These are phyloP conservation scores for Fusarium sororula DNA, from an alignment of 2,329 filamentous ascomycete genomes.

Conservation along the genomic window DNA sequence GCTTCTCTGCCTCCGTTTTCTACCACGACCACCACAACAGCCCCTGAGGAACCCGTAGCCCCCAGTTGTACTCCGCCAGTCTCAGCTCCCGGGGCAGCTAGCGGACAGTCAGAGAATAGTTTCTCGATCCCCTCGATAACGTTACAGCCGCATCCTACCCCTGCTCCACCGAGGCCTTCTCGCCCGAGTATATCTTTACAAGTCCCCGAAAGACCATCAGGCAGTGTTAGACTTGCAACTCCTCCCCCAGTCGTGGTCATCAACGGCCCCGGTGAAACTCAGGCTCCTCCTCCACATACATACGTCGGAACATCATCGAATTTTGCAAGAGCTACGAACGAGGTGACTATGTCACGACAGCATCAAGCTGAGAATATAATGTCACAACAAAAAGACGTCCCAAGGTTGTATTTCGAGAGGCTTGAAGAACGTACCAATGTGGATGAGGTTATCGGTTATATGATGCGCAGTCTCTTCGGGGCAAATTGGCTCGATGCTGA, in stretches of 20 bases:
- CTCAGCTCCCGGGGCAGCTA: background rate
- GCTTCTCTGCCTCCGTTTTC: conserved; percentile 48
- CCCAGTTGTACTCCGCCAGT: conserved; percentile 9
- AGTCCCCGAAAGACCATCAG: conserved; percentile 62
- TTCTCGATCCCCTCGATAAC: conserved; percentile 15
- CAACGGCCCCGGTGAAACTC: conserved; percentile 23
- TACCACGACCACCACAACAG: conserved; percentile 6
- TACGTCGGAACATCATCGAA: conserved; percentile 7
- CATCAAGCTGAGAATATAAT: conserved; percentile 4
- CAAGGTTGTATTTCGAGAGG: conserved; percentile 48
- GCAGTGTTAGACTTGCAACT: conserved; percentile 70
- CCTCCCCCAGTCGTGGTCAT: conserved; percentile 53
- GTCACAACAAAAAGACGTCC: conserved; percentile 30
- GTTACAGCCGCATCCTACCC: conserved; percentile 17
- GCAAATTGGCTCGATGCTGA: conserved; percentile 62
- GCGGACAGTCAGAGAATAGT: background rate
- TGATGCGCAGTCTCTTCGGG: conserved; percentile 60
- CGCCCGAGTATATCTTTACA: conserved; percentile 54
- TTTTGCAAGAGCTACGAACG: conserved; percentile 36
- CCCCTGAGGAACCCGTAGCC: conserved; percentile 12
- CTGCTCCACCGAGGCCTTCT: conserved; percentile 38
- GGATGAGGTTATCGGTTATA: conserved; percentile 64
- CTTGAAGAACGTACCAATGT: conserved; percentile 62
- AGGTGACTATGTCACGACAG: conserved; percentile 13
- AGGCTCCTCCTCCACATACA: background rate